Conservation (phyloP, 2,329 filamentous ascomycete genomes). For the Pezicula neosporulosa region DNA sequence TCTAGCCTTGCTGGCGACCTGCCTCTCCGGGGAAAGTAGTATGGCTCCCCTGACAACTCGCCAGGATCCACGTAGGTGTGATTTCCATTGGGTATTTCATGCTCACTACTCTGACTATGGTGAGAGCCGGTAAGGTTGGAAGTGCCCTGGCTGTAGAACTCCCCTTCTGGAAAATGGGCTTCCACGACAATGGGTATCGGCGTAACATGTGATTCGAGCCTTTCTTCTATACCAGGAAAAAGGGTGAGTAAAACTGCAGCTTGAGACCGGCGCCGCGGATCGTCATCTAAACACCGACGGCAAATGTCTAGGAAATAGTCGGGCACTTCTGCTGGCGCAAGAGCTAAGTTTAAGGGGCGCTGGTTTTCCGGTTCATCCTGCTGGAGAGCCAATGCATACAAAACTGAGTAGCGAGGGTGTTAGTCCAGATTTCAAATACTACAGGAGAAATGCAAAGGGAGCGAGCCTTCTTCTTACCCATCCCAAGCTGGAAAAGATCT, state of each 20-base stretch:
- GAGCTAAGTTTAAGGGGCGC: constrained; percentile 61
- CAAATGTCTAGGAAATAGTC: constrained; percentile 82
- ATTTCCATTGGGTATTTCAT: constrained; percentile 8
- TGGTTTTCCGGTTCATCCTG: constrained; percentile 87
- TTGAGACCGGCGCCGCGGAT: constrained; percentile 69
- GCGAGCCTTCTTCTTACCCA: constrained; percentile 41
- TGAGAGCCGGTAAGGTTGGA: constrained; percentile 8
- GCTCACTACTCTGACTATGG: constrained; percentile 8
- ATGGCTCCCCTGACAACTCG: constrained; percentile 18
- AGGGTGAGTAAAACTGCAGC: constrained; percentile 68
- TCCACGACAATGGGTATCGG: constrained; percentile 24
- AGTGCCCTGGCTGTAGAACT: constrained; percentile 3
- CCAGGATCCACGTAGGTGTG: constrained; percentile 22
- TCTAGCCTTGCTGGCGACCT: constrained; percentile 22
- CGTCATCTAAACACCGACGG: constrained; percentile 63
- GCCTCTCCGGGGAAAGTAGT: constrained; percentile 24
- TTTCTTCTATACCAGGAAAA: constrained; percentile 52
- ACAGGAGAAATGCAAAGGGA: neutral
- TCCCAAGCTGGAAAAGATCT: constrained; percentile 91
- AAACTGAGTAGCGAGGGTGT: constrained; percentile 41
- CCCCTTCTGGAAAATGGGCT: constrained; percentile 17
- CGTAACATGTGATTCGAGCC: constrained; percentile 7
- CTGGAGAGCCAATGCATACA: constrained; percentile 86
- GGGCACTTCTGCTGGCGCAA: constrained; percentile 61
- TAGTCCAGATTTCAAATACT: neutral